These are phyloP conservation scores for Trichoderma asperelloides DNA, from an alignment of 495 filamentous ascomycete genomes.

Conservation along the genomic window DNA sequence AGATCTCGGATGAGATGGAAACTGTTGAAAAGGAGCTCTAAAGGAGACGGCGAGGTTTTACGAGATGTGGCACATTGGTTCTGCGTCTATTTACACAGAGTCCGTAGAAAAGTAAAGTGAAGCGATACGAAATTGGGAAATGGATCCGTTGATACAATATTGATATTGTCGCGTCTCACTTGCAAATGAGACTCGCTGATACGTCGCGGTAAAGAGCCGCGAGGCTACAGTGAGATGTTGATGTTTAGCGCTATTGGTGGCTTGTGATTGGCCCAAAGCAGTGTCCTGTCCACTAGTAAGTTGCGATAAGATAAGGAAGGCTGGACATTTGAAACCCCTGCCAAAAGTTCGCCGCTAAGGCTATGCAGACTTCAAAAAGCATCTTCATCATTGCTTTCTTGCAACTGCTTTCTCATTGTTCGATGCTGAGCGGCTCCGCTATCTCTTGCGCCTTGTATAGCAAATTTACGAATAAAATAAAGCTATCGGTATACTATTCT, in stretches of 20 bases:
- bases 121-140: background rate
- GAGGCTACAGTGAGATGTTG: background rate
- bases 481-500: no score
- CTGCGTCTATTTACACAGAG: background rate
- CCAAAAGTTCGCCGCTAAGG: background rate
- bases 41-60: background rate
- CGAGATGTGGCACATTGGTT: background rate
- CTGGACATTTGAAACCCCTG: background rate
- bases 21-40: background rate
- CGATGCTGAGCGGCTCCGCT: no score
- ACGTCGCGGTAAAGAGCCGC: background rate
- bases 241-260: background rate
- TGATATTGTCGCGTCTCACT: background rate
- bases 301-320: slow-evolving; percentile 1
- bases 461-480: no score
- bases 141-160: background rate
- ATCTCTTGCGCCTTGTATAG: no score
- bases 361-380: background rate
- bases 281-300: background rate
- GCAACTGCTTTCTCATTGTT: no score
- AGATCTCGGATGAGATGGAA: background rate
- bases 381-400: background rate
- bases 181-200: background rate
- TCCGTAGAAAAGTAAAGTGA: background rate
- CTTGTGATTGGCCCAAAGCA: background rate